A percentile compares a stretch with the other conserved stretches of the same genome.
Evolutionary conservation across 73 alveolate species (phyloP).

Genomic region (Paramecium octaurelia): DNA sequence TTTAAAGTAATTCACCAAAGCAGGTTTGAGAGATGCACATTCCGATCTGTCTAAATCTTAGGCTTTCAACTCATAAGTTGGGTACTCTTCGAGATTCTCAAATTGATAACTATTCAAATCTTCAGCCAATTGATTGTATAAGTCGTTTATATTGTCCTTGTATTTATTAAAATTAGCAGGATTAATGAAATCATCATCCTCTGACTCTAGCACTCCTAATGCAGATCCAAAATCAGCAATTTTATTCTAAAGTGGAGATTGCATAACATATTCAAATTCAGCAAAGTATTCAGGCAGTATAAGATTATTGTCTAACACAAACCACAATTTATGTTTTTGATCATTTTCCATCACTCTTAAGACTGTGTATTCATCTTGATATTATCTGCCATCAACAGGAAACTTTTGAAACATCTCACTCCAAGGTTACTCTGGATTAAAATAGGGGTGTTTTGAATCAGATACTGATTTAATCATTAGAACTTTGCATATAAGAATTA

Average conservation of each 20-base stretch:
- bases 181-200: constrained; percentile 57
- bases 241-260: constrained; percentile 41
- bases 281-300: constrained; percentile 87
- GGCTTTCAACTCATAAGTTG: constrained; percentile 59
- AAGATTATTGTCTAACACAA: constrained; percentile 80
- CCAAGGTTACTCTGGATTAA: constrained; percentile 66
- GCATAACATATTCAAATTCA: constrained; percentile 77
- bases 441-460: constrained; percentile 65
- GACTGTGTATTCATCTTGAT: constrained; percentile 65
- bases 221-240: constrained; percentile 63
- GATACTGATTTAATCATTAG: constrained; percentile 74
- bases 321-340: constrained; percentile 79
- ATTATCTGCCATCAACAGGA: constrained; percentile 67
- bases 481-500: constrained; percentile 80
- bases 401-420: constrained; percentile 68
- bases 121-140: constrained; percentile 44
- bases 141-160: constrained; percentile 37
- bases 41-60: constrained; percentile 77
- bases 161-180: constrained; percentile 41
- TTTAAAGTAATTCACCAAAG: constrained; percentile 65
- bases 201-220: constrained; percentile 44
- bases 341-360: constrained; percentile 75
- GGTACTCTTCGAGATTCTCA: constrained; percentile 63
- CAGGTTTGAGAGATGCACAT: constrained; percentile 70
- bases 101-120: constrained; percentile 54